A percentile compares a stretch with the other conserved stretches of the same genome.
These are phyloP conservation scores for Hippophae gyantsensis DNA, from an alignment of 306 rosid genomes.

Conservation along the genomic window DNA sequence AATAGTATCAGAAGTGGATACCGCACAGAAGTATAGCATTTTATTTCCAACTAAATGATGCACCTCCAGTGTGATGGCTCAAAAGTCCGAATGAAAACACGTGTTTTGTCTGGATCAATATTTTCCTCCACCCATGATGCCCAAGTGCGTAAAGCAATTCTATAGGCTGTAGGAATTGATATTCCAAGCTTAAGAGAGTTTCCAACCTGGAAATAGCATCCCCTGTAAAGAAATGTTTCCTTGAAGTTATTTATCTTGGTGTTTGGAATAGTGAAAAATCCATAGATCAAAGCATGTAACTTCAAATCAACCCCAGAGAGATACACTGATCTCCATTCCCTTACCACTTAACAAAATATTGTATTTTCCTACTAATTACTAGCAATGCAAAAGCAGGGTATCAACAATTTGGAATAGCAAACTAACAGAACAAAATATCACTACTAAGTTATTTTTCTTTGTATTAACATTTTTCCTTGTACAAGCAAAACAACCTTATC, in stretches of 20 bases:
- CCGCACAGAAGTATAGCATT: neutral
- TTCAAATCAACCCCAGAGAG: too few relatives aligned
- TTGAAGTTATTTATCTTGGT: slow-evolving; percentile 11
- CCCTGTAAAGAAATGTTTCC: slow-evolving; percentile 41
- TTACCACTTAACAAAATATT: too few relatives aligned
- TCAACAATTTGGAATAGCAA: too few relatives aligned
- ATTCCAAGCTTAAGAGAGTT: slow-evolving; percentile 53
- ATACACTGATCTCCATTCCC: too few relatives aligned
- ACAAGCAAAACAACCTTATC: too few relatives aligned
- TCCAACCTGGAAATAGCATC: slow-evolving; percentile 68
- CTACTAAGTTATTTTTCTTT: too few relatives aligned
- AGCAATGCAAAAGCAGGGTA: too few relatives aligned
- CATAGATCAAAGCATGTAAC: neutral
- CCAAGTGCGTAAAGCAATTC: slow-evolving; percentile 60
- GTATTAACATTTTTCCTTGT: too few relatives aligned
- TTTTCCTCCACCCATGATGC: slow-evolving; percentile 63
- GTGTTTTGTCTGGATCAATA: slow-evolving; percentile 46
- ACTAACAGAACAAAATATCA: too few relatives aligned
- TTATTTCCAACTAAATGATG: slow-evolving; percentile 20
- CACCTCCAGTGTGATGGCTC: slow-evolving; percentile 96
- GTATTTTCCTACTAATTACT: too few relatives aligned
- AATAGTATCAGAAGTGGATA: neutral
- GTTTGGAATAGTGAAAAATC: slow-evolving; percentile 6
- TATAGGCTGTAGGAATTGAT: slow-evolving; percentile 52
- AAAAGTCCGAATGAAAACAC: slow-evolving; percentile 62